Evolutionary conservation across 345 rosid species (phyloP).

Genomic region (Eucalyptus erythrocorys): DNA sequence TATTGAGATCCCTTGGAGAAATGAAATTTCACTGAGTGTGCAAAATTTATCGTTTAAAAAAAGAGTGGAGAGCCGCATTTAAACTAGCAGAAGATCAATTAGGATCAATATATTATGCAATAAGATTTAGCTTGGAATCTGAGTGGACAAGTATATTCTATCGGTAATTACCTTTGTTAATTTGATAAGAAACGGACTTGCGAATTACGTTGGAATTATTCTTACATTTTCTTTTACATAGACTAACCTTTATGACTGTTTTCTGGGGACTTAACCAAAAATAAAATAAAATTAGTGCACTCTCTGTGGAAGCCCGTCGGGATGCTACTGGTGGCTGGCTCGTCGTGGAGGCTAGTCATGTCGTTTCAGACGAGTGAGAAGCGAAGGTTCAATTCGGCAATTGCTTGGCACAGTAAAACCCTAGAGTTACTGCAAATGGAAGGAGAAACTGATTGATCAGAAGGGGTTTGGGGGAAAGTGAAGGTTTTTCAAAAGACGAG

Average conservation of each 20-base stretch:
- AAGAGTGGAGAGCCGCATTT: neutral
- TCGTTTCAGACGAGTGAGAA: neutral
- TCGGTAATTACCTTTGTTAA: neutral
- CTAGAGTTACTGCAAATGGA: neutral
- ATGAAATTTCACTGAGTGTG: neutral
- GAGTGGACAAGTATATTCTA: neutral
- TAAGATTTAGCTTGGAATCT: neutral
- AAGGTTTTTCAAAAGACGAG: too few species aligned
- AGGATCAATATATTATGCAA: neutral
- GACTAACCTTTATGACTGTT: neutral
- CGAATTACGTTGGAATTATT: neutral
- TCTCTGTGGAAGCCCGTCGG: conserved; percentile 25
- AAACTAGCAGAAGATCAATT: neutral
- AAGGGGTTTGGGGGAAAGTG: too few species aligned
- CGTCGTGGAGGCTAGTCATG: conserved; percentile 10
- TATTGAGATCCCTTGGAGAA: neutral
- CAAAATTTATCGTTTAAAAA: neutral
- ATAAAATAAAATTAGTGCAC: too few species aligned
- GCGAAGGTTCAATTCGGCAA: neutral
- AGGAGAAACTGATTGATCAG: too few species aligned
- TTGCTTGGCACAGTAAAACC: neutral
- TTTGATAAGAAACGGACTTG: neutral
- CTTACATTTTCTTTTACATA: neutral
- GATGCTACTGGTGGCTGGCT: neutral
- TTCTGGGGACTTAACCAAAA: too few species aligned